These are phyloP conservation scores for Cornus suecica DNA, from an alignment of 148 eudicot genomes.

Conservation along the genomic window DNA sequence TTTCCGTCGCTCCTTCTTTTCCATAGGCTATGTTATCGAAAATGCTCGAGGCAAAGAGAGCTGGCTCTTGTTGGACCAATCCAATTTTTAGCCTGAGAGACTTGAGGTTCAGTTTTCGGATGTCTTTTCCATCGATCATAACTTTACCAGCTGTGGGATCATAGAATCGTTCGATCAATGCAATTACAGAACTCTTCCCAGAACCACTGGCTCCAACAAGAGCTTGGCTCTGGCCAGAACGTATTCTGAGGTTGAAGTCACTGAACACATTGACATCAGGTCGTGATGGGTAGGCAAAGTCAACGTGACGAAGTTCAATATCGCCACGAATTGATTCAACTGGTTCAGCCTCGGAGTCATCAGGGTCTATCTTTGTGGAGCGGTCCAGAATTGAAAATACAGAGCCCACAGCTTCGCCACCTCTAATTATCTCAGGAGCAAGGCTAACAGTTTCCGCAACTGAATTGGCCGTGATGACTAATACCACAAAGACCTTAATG, in stretches of 20 bases:
- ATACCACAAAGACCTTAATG: conserved; percentile 86
- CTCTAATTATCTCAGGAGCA: conserved; percentile 93
- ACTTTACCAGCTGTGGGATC: conserved; percentile 84
- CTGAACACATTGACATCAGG: conserved; percentile 79
- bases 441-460: conserved; percentile 98
- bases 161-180: conserved; percentile 83
- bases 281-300: conserved; percentile 87
- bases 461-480: conserved; percentile 94
- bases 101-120: conserved; percentile 66
- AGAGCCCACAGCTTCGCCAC: conserved; percentile 96
- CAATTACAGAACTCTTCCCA: conserved; percentile 90
- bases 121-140: conserved; percentile 94
- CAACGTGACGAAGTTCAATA: conserved; percentile 90
- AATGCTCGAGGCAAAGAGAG: conserved; percentile 83
- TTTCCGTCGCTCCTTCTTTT: conserved; percentile 89
- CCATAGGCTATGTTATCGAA: conserved; percentile 92
- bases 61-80: conserved; percentile 94
- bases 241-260: conserved; percentile 81
- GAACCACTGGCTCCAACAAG: conserved; percentile 97
- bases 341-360: conserved; percentile 77
- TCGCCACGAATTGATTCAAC: conserved; percentile 83
- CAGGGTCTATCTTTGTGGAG: conserved; percentile 77
- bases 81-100: conserved; percentile 77
- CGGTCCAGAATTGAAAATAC: conserved; percentile 87
- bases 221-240: conserved; percentile 98